phyloP scores from a whole-genome alignment of 257 asterid species.

The Striga asiatica region DNA sequence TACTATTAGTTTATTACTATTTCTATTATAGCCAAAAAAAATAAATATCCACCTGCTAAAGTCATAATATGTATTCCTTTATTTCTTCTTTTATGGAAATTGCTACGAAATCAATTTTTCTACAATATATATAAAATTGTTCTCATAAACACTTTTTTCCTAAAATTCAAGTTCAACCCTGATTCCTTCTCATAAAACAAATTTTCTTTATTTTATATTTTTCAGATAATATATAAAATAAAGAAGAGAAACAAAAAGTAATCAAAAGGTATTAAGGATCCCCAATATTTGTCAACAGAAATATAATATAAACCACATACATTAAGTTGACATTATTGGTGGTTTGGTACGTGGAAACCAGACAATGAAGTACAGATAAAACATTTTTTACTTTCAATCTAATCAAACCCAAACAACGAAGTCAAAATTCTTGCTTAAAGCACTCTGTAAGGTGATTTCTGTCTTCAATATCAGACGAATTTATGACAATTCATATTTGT shows the following conservation, averaged over 20 bases:
- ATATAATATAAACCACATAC: too few relatives aligned
- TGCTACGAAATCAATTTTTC: too few relatives aligned
- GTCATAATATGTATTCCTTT: too few relatives aligned
- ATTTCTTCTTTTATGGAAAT: too few relatives aligned
- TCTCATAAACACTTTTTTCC: too few relatives aligned
- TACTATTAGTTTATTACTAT: too few relatives aligned
- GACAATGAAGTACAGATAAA: constrained; percentile 20
- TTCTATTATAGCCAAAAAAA: not conserved
- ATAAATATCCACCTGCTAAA: too few relatives aligned
- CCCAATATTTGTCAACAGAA: too few relatives aligned
- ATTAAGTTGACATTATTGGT: constrained; percentile 27
- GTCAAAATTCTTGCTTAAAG: constrained; percentile 12
- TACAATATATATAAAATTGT: too few relatives aligned
- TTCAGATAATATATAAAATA: not conserved
- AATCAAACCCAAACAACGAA: constrained; percentile 20
- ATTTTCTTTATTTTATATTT: not conserved
- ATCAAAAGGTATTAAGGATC: constrained; percentile 4
- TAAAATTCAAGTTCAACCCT: too few relatives aligned
- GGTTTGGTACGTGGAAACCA: constrained; percentile 11
- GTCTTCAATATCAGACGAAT: constrained; percentile 33
- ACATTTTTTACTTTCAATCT: constrained; percentile 17
- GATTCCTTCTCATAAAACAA: too few relatives aligned
- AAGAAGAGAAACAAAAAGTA: not conserved
- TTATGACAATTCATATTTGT: constrained; percentile 35
- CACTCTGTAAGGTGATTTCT: constrained; percentile 17